Conservation (phyloP, 768 basidiomycete genomes). For the Boletellus ananas region DNA sequence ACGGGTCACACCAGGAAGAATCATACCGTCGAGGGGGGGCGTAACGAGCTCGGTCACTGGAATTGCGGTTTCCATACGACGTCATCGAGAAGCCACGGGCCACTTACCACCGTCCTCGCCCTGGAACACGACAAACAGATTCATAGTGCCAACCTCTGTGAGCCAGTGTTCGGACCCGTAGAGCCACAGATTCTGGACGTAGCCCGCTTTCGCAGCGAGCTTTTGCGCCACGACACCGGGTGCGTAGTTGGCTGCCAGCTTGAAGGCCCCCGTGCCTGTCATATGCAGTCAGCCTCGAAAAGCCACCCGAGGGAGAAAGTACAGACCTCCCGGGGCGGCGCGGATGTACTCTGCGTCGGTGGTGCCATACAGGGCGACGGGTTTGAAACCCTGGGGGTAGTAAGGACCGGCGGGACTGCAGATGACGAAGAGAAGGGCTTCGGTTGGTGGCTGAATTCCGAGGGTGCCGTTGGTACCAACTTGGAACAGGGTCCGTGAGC, state of each 20-base stretch:
- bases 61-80: not conserved
- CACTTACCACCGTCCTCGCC: slow-evolving; percentile 59
- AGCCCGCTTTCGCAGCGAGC: slow-evolving; percentile 68
- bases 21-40: slow-evolving; percentile 61
- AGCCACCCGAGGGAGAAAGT: not conserved
- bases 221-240: slow-evolving; percentile 85
- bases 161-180: slow-evolving; percentile 58
- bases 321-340: slow-evolving; percentile 75
- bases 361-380: slow-evolving; percentile 80
- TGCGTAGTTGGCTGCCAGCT: slow-evolving; percentile 86
- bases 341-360: slow-evolving; percentile 66
- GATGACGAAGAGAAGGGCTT: slow-evolving; percentile 65
- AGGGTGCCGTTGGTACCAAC: slow-evolving; percentile 62
- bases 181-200: slow-evolving; percentile 88
- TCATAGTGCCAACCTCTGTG: slow-evolving; percentile 87
- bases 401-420: slow-evolving; percentile 71
- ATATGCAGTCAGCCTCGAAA: slow-evolving; percentile 5
- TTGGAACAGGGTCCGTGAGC: slow-evolving; percentile 27
- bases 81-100: not conserved
- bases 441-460: slow-evolving; percentile 56
- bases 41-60: slow-evolving; percentile 57
- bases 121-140: slow-evolving; percentile 80
- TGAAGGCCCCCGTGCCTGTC: slow-evolving; percentile 79
- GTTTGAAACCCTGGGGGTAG: slow-evolving; percentile 85
- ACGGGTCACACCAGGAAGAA: slow-evolving; percentile 67